phyloP scores from a whole-genome alignment of 2,329 filamentous ascomycete genomes.

The Trichophyton simii region DNA sequence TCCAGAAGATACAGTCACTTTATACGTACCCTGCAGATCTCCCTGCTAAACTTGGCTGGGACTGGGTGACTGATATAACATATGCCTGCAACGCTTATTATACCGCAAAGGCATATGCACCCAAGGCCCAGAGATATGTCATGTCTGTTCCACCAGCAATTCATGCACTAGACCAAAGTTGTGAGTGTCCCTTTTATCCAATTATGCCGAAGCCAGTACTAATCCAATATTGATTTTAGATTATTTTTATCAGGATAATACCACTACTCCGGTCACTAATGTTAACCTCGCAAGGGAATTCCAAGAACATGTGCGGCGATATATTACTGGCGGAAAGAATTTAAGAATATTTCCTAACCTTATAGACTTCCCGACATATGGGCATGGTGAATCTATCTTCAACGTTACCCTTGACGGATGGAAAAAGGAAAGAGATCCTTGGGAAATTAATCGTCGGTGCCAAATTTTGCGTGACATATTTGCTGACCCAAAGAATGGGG shows the following conservation, averaged over 20 bases:
- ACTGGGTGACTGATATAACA: constrained; percentile 9
- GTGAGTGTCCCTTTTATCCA: constrained; percentile 5
- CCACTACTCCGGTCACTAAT: constrained; percentile 6
- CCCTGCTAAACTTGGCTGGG: constrained; percentile 10
- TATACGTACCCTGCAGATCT: constrained; percentile 8
- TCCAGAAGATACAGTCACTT: constrained; percentile 8
- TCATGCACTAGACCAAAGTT: constrained; percentile 9
- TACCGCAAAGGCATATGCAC: constrained; percentile 7
- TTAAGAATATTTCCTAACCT: background rate
- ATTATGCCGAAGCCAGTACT: background rate
- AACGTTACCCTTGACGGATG: constrained; percentile 7
- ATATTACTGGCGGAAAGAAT: constrained; percentile 7
- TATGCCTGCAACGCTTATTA: constrained; percentile 11
- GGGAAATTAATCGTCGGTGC: constrained; percentile 6
- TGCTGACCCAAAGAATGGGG: constrained; percentile 6
- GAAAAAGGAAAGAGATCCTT: constrained; percentile 6
- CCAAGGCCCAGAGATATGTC: constrained; percentile 8
- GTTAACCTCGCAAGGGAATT: constrained; percentile 6
- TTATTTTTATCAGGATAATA: constrained; percentile 6
- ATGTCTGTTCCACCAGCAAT: constrained; percentile 11
- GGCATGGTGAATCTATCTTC: constrained; percentile 1
- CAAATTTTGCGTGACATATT: constrained; percentile 5
- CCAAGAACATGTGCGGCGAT: constrained; percentile 9
- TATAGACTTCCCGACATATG: constrained; percentile 7
- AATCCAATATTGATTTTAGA: background rate